A percentile compares a stretch with the other conserved stretches of the same genome.
Conservation (phyloP, 2,329 filamentous ascomycete species). For the Harringtonia aguacate region DNA sequence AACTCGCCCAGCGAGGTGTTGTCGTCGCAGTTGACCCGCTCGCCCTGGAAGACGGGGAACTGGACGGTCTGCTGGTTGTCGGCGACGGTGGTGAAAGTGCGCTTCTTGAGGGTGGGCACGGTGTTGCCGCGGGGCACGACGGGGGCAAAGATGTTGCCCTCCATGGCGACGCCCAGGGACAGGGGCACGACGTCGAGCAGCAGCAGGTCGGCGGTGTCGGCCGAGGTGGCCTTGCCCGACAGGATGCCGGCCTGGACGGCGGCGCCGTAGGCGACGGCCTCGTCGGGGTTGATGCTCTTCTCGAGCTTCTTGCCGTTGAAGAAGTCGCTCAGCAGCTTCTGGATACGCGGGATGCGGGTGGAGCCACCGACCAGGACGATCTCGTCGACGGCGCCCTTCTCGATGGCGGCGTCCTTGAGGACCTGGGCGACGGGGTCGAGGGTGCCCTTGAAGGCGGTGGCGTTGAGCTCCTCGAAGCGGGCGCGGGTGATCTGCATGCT, state of each 20-base stretch:
- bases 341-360: constrained; percentile 96
- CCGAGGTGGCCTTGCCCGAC: constrained; percentile 92
- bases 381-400: constrained; percentile 91
- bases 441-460: constrained; percentile 87
- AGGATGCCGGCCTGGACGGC: constrained; percentile 98
- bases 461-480: constrained; percentile 97
- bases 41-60: constrained; percentile 92
- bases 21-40: constrained; percentile 95
- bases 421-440: constrained; percentile 94
- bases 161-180: constrained; percentile 84
- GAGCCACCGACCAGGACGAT: constrained; percentile 98
- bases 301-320: constrained; percentile 99
- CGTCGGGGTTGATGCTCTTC: constrained; percentile 99
- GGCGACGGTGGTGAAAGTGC: constrained; percentile 79
- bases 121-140: constrained; percentile 75
- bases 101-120: constrained; percentile 73
- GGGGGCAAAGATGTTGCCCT: constrained; percentile 92
- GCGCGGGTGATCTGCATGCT: constrained; percentile 95
- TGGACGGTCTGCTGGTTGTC: constrained; percentile 72
- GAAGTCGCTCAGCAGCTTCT: constrained; percentile 98
- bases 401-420: constrained; percentile 79
- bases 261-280: constrained; percentile 97
- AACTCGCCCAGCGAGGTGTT: constrained; percentile 98
- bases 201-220: constrained; percentile 87
- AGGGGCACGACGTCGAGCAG: constrained; percentile 94